phyloP scores from a whole-genome alignment of 148 eudicot species.

The Drosera capensis region DNA sequence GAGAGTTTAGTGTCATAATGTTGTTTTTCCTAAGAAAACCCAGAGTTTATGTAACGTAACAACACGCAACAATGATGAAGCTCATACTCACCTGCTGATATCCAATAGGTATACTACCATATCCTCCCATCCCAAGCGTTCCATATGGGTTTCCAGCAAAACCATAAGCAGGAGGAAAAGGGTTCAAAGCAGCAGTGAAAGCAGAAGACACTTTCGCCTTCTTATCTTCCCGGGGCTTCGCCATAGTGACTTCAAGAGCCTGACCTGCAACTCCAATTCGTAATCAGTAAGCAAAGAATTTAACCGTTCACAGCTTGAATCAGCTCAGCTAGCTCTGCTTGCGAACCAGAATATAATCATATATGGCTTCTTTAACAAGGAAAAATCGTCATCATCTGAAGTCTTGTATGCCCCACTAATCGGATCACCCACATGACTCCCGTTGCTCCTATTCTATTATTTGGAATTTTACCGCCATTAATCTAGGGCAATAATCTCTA shows the following conservation, averaged over 20 bases:
- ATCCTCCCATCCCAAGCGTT: conserved; percentile 46
- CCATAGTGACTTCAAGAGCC: conserved; percentile 64
- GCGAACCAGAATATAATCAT: too few relatives aligned
- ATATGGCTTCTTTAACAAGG: too few relatives aligned
- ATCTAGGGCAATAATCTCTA: too few relatives aligned
- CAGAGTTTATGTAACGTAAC: background rate
- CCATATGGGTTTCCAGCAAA: conserved; percentile 63
- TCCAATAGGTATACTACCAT: conserved; percentile 55
- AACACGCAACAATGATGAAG: background rate
- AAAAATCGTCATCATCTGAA: too few relatives aligned
- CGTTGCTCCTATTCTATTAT: too few relatives aligned
- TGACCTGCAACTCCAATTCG: conserved; percentile 43
- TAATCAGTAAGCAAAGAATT: background rate
- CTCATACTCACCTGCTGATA: conserved; percentile 52
- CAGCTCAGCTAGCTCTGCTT: too few relatives aligned
- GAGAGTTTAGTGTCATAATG: background rate
- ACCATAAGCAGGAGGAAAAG: conserved; percentile 51
- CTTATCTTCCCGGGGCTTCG: conserved; percentile 43
- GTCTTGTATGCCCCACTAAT: too few relatives aligned
- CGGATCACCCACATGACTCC: too few relatives aligned
- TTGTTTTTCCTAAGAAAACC: background rate
- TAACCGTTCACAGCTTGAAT: background rate
- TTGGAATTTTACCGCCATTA: too few relatives aligned
- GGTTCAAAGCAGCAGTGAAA: conserved; percentile 38
- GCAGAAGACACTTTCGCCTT: conserved; percentile 22